phyloP scores from a whole-genome alignment of 495 filamentous ascomycete species.

The Choiromyces venosus region DNA sequence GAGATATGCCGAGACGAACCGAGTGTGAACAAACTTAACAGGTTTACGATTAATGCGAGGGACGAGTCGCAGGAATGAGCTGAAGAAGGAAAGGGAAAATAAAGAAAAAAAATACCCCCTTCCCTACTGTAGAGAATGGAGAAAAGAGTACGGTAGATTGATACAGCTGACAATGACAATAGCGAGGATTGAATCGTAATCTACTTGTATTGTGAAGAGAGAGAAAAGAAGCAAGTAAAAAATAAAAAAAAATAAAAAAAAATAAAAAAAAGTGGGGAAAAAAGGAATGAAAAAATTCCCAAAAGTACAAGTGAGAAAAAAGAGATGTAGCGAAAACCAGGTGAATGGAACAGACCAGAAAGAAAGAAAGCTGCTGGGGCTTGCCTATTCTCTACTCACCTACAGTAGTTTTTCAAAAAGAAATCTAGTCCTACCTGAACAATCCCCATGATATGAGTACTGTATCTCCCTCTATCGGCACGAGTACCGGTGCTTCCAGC shows the following conservation, averaged over 20 bases:
- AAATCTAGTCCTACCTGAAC: too few species aligned
- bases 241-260: constrained; percentile 15
- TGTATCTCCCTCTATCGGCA: background rate
- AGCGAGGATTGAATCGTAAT: background rate
- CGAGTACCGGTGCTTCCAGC: background rate
- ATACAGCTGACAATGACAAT: background rate
- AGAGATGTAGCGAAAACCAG: constrained; percentile 22
- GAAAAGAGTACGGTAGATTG: too few species aligned
- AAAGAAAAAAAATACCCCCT: background rate
- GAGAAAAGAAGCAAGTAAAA: too few species aligned
- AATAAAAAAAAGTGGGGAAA: constrained; percentile 5
- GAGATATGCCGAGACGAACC: constrained; percentile 30
- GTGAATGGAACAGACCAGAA: constrained; percentile 23
- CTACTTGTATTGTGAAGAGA: too few species aligned
- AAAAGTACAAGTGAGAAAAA: too few species aligned
- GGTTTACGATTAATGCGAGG: constrained; percentile 15
- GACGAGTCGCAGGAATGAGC: constrained; percentile 10
- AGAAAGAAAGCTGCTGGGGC: background rate
- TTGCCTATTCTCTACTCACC: too few species aligned
- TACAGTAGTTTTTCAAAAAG: too few species aligned
- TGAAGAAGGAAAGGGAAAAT: constrained; percentile 7
- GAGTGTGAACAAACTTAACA: constrained; percentile 20
- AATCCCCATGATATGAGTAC: too few species aligned
- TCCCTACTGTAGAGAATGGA: too few species aligned
- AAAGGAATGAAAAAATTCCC: constrained; percentile 4